These are phyloP conservation scores for Ambrosiella cleistominuta DNA, from an alignment of 2,329 filamentous ascomycete species.

Conservation along the genomic window DNA sequence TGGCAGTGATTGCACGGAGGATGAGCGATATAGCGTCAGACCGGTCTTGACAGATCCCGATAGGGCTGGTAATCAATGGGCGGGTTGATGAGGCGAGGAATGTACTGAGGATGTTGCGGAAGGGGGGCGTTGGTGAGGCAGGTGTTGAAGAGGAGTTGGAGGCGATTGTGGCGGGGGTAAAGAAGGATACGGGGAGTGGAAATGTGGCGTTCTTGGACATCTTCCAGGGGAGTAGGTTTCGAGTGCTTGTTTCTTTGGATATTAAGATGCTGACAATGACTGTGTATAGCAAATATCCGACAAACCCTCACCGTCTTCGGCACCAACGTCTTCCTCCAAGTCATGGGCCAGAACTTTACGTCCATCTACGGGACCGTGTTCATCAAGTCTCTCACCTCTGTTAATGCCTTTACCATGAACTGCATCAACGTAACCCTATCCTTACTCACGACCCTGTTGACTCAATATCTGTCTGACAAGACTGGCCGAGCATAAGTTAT, in stretches of 20 bases:
- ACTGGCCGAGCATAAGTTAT: background rate
- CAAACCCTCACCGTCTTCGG: background rate
- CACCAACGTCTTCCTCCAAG: background rate
- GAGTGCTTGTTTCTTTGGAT: no score
- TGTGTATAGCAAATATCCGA: background rate
- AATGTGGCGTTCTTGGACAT: background rate
- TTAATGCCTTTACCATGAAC: background rate
- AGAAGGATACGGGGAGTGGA: background rate
- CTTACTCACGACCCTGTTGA: background rate
- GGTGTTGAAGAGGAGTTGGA: background rate
- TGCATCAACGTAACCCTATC: background rate
- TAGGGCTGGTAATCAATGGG: background rate
- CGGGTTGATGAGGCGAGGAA: background rate
- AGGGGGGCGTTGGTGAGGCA: background rate
- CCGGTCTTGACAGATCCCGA: background rate
- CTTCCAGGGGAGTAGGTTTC: background rate
- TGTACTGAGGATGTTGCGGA: background rate
- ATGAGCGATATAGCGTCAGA: background rate
- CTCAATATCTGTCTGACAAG: background rate
- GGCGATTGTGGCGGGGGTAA: background rate
- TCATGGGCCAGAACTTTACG: background rate
- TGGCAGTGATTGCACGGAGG: background rate
- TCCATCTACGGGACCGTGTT: background rate
- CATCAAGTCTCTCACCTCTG: background rate
- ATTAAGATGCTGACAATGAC: background rate